Evolutionary conservation across 768 basidiomycete species (phyloP).

Genomic region (Tylopilus subfusipes): DNA sequence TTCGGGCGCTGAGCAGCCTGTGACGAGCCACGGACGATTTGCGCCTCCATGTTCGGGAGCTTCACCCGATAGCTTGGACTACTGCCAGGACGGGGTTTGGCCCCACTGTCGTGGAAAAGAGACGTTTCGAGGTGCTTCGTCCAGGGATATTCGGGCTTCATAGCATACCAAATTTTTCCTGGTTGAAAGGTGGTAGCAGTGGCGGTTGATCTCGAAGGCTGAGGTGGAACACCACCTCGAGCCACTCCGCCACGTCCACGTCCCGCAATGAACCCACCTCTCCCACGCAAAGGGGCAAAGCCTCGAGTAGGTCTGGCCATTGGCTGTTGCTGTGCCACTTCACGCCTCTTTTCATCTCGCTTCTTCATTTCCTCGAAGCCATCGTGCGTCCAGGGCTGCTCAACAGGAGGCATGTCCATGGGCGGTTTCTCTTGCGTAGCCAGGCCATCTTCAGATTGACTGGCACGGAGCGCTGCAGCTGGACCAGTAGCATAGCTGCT

Average conservation of each 20-base stretch:
- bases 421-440: constrained; percentile 15
- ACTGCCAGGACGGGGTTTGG: constrained; percentile 57
- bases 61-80: constrained; percentile 58
- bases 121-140: constrained; percentile 79
- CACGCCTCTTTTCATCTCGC: constrained; percentile 56
- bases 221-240: constrained; percentile 36
- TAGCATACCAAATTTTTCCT: constrained; percentile 63
- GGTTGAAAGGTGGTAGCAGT: constrained; percentile 24
- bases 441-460: constrained; percentile 21
- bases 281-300: constrained; percentile 40
- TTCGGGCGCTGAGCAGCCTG: constrained; percentile 8
- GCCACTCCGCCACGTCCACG: constrained; percentile 47
- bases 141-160: constrained; percentile 80
- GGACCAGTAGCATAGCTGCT: constrained; percentile 34
- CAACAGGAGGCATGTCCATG: constrained; percentile 52
- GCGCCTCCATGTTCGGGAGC: constrained; percentile 48
- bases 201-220: constrained; percentile 30
- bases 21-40: constrained; percentile 42
- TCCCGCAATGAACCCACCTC: constrained; percentile 42
- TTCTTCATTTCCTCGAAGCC: constrained; percentile 86
- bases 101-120: constrained; percentile 59
- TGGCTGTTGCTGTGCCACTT: constrained; percentile 33
- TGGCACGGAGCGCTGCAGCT: constrained; percentile 4
- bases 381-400: constrained; percentile 78
- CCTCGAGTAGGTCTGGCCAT: constrained; percentile 32